Base-by-base conservation (phyloP, 495 filamentous ascomycete genomes). In the Cetradonia linearis region DNA sequence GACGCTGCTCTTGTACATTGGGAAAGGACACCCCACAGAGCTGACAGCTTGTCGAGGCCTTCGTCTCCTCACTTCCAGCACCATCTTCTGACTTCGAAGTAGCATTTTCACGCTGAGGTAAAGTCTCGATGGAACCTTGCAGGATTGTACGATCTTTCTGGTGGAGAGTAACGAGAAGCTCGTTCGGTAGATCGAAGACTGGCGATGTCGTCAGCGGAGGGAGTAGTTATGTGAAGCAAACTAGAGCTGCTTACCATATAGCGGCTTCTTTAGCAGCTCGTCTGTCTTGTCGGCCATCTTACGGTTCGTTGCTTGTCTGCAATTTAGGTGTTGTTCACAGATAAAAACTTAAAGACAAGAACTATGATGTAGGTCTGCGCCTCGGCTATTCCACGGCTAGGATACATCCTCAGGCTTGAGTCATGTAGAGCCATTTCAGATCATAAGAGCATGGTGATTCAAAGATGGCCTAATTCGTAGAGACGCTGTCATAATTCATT, bases 111-210 rank as follows among this genome's bases (percentile, higher is more conserved):
- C 36, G 37, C 6, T 65, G 63, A 5, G 48, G 54, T 18, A 68
- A 64, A 55, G 71, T 66, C 28, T 64, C 54, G 57, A 71, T 48
- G 20, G 68, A 66, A 49, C 68, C 64, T 55, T 75, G 71, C 53
- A 70, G 65, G 42, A 68, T 68, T 55, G 60, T 74, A 58, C 27
- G 27, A 46, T 57, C 69, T 72, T 86, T 89, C 55, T 78, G 73
- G 25, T 77, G 71, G 59, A 98, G 73, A 9, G 86, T 88, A 46
- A 74, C 69, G 53, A 96, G 80, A 62, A 96, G 78, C 68, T 89
- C 84, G 58, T 76, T 70, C 11, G 92, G 91, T 27, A 98, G 81
- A 69, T 95, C 86, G 71, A 92, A 98, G 48, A 95, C 87, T 91
- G 65, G 42, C 25, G 20, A 27, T 40, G 38, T 23, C 27, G 62